phyloP scores from a whole-genome alignment of 2,329 filamentous ascomycete species.

The Fusarium burgessii region DNA sequence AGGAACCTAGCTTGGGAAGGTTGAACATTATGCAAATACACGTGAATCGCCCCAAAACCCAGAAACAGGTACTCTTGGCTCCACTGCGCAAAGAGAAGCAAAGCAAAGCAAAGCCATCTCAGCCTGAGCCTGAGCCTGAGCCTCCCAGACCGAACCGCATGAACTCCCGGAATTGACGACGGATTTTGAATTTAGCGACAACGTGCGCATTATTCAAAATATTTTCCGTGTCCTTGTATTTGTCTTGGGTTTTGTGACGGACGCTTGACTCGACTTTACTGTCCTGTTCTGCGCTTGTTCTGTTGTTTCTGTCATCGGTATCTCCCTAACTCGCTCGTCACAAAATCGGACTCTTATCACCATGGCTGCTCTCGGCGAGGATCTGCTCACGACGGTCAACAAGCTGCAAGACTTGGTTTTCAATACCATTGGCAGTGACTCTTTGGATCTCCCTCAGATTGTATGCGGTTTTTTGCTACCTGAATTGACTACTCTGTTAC shows the following conservation, averaged over 20 bases:
- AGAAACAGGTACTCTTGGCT: slow-evolving; percentile 7
- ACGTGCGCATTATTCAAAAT: slow-evolving; percentile 44
- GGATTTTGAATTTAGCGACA: slow-evolving; percentile 44
- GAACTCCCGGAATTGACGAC: slow-evolving; percentile 47
- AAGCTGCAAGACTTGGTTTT: slow-evolving; percentile 99
- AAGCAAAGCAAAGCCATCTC: slow-evolving; percentile 19
- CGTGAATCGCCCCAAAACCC: slow-evolving; percentile 40
- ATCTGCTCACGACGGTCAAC: slow-evolving; percentile 95
- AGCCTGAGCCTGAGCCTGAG: slow-evolving; percentile 26
- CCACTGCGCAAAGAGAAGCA: slow-evolving; percentile 34
- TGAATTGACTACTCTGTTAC: slow-evolving; percentile 25
- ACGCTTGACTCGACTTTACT: slow-evolving; percentile 36
- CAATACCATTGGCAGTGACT: slow-evolving; percentile 99
- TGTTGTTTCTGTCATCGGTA: slow-evolving; percentile 28
- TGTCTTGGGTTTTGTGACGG: slow-evolving; percentile 29
- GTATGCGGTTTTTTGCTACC: slow-evolving; percentile 65
- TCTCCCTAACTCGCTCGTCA: slow-evolving; percentile 22
- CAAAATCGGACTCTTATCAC: slow-evolving; percentile 44
- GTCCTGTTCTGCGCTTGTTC: slow-evolving; percentile 21
- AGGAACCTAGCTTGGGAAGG: not conserved
- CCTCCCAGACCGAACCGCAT: slow-evolving; percentile 42
- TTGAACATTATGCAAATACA: slow-evolving; percentile 39
- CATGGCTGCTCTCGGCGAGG: slow-evolving; percentile 96
- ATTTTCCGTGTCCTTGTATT: slow-evolving; percentile 31
- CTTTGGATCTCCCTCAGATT: slow-evolving; percentile 96